These are phyloP conservation scores for Alternaria sp. DNA, from an alignment of 2,329 filamentous ascomycete genomes.

Conservation along the genomic window DNA sequence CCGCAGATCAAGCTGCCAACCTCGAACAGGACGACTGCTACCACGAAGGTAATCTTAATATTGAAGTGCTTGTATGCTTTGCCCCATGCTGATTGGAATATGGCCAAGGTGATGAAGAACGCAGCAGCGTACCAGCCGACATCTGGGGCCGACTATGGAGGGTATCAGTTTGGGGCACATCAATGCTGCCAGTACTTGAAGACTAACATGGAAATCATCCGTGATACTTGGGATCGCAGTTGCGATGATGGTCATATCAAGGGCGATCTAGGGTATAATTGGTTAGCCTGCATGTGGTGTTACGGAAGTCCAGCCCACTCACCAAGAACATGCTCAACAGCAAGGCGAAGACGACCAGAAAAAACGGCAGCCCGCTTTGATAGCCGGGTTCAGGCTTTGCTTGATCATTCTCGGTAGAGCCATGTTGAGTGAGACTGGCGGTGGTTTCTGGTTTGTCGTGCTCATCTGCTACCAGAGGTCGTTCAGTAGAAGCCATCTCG, in stretches of 20 bases:
- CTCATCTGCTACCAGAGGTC: too few relatives aligned
- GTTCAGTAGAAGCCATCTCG: too few relatives aligned
- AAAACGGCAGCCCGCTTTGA: too few relatives aligned
- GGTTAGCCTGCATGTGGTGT: too few relatives aligned
- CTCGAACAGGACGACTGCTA: slow-evolving; percentile 57
- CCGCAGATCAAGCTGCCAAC: slow-evolving; percentile 62
- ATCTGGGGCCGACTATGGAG: slow-evolving; percentile 7
- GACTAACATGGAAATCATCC: slow-evolving; percentile 26
- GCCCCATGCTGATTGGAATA: background rate
- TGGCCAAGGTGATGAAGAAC: background rate
- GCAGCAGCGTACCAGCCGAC: slow-evolving; percentile 32
- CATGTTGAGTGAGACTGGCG: too few relatives aligned
- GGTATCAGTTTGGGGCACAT: too few relatives aligned
- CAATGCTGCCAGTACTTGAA: slow-evolving; percentile 5
- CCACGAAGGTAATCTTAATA: slow-evolving; percentile 47
- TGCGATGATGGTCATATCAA: slow-evolving; percentile 29
- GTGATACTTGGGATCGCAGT: slow-evolving; percentile 42
- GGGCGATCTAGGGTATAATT: too few relatives aligned
- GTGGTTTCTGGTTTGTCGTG: too few relatives aligned
- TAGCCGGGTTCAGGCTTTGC: too few relatives aligned
- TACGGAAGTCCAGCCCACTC: background rate
- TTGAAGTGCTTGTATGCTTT: slow-evolving; percentile 52
- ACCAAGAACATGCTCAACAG: background rate
- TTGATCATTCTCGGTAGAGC: too few relatives aligned
- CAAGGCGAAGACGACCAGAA: background rate